Conservation (phyloP, 768 basidiomycete species). For the Rhodocollybia butyracea region DNA sequence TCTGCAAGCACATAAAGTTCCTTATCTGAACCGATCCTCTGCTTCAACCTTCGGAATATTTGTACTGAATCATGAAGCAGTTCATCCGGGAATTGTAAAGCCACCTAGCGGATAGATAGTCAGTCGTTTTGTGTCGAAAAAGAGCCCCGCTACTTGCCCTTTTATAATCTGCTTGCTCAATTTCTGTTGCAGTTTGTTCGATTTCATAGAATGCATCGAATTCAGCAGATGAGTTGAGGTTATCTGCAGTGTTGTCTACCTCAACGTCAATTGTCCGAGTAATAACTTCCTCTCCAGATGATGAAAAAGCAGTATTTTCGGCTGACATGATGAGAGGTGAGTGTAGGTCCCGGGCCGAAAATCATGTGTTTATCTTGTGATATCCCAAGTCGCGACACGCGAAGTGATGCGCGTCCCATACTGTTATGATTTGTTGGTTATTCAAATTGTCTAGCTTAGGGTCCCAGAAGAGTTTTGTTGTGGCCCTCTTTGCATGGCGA, state of each 20-base stretch:
- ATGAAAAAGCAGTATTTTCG: constrained; percentile 38
- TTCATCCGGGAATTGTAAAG: constrained; percentile 95
- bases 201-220: constrained; percentile 77
- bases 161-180: constrained; percentile 62
- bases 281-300: constrained; percentile 65
- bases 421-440: no score
- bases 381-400: no score
- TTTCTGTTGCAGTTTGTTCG: constrained; percentile 56
- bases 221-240: constrained; percentile 28
- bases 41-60: constrained; percentile 69
- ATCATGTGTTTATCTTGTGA: no score
- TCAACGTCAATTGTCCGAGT: constrained; percentile 48
- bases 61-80: constrained; percentile 83
- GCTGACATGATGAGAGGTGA: not conserved
- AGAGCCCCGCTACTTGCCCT: constrained; percentile 43
- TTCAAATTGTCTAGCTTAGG: no score
- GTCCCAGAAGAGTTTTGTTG: no score
- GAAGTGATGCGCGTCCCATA: no score
- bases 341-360: not conserved
- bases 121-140: not conserved
- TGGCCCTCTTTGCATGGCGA: no score
- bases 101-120: constrained; percentile 48
- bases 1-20: constrained; percentile 94
- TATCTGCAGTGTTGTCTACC: constrained; percentile 31
- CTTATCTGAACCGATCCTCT: constrained; percentile 34